Base-by-base conservation (phyloP, 2,329 filamentous ascomycete genomes). In the Talaromyces sp. region DNA sequence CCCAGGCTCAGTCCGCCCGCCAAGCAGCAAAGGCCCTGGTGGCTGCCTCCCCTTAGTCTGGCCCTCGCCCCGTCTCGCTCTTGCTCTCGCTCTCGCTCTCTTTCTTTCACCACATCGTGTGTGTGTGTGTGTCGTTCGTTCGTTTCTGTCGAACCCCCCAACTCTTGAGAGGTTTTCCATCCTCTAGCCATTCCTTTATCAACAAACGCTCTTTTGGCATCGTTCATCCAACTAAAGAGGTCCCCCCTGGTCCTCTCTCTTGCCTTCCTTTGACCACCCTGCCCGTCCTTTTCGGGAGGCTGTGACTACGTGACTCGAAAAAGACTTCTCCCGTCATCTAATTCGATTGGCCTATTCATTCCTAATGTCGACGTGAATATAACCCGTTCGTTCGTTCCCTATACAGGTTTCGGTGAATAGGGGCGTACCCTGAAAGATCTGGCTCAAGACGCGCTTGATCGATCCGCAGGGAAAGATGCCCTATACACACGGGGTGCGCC, bases 401-500 rank as follows among this genome's bases (percentile, higher is more conserved):
- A 26, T 52, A 13, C 17, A 52, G 8, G 49, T 52, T 19, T 52
- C 14, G 43, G 49, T 52, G 49, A 29, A 27, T 27, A 29, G 27
- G 27, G 49, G 49, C 31, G 24, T 52, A 2, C 24, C 49, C 49
- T 52, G 13, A 29, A 52, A 26, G 24, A 52, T 27, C 49, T 29
- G 49, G 24, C 26, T 52, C 24, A 27, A 19, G 43, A 26, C 43
- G 5, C 31, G 14, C 26, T 26, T 17, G 49, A 17, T 52, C 11
- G 49, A 29, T 27, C 49, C 26, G 50, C 19, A 55, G 43, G 58
- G 58, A 51, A 64, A 56, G 60, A 71, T 71, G 69, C 64, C 65
- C 60, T 64, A 65, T 38, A 62, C 63, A 57, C 66, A 69, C 66
- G 65, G 64, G 53, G 58, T 63, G 41, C 60, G 38, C 49, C 59